Evolutionary conservation across 2,329 filamentous ascomycete species (phyloP).

Genomic region (Penicillium sclerotiorum): DNA sequence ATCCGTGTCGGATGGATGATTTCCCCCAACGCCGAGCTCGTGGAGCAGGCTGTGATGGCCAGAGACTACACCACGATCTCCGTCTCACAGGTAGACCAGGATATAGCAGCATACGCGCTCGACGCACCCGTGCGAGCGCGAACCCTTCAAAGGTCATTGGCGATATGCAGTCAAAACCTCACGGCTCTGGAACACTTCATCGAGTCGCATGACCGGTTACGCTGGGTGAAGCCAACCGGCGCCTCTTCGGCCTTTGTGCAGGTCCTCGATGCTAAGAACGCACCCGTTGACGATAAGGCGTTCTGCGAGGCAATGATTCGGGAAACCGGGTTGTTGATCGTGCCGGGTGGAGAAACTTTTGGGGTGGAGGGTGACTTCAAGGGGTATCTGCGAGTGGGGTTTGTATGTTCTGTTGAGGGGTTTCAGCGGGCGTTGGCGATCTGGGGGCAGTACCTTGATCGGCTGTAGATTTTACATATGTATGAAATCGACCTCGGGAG

Average conservation of each 20-base stretch:
- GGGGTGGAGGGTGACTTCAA: slow-evolving; percentile 7
- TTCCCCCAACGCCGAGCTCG: slow-evolving; percentile 7
- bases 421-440: slow-evolving; percentile 7
- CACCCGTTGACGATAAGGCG: slow-evolving; percentile 4
- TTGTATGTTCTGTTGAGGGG: slow-evolving; percentile 5
- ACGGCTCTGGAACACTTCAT: slow-evolving; percentile 5
- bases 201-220: slow-evolving; percentile 1
- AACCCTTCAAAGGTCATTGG: slow-evolving; percentile 8
- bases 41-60: slow-evolving; percentile 5
- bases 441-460: slow-evolving; percentile 8
- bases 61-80: slow-evolving; percentile 14
- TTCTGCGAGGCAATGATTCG: slow-evolving; percentile 7
- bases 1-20: slow-evolving; percentile 14
- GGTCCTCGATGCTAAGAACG: neutral
- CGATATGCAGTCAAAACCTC: slow-evolving; percentile 7
- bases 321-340: slow-evolving; percentile 9
- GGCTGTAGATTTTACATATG: neutral
- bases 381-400: slow-evolving; percentile 12
- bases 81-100: slow-evolving; percentile 12
- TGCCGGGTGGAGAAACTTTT: slow-evolving; percentile 11
- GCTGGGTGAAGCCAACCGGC: slow-evolving; percentile 12
- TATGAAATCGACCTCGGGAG: neutral
- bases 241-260: slow-evolving; percentile 11
- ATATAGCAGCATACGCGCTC: slow-evolving; percentile 10
- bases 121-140: neutral